These are phyloP conservation scores for Dysphania ambrosioides DNA, from an alignment of 148 eudicot species.

Conservation along the genomic window DNA sequence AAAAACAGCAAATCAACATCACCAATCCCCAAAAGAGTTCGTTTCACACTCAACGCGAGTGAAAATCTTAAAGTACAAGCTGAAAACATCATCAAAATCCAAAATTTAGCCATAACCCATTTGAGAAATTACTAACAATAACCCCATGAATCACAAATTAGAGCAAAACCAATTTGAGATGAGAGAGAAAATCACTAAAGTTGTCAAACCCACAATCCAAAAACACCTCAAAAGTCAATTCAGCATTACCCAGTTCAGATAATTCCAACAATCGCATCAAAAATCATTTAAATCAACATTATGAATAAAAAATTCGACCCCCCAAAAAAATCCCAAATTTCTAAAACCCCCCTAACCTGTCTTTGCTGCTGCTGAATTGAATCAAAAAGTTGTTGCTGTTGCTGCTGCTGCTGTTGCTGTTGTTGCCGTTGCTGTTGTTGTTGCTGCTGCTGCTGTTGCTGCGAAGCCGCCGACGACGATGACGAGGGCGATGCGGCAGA, in stretches of 20 bases:
- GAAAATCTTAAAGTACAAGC: background rate
- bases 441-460: slow-evolving; percentile 28
- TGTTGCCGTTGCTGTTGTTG: slow-evolving; percentile 25
- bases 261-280: background rate
- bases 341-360: slow-evolving; percentile 22
- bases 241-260: slow-evolving; percentile 10
- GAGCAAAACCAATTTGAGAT: slow-evolving; percentile 13
- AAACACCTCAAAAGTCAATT: slow-evolving; percentile 11
- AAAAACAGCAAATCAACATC: background rate
- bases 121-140: background rate
- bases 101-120: slow-evolving; percentile 3
- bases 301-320: too few relatives aligned
- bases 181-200: background rate
- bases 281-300: background rate
- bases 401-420: background rate
- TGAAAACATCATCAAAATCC: background rate
- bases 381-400: too few relatives aligned
- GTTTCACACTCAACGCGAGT: background rate
- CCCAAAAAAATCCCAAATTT: too few relatives aligned
- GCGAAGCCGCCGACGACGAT: slow-evolving; percentile 72
- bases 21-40: background rate
- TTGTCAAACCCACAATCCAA: too few relatives aligned
- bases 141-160: slow-evolving; percentile 5
- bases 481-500: slow-evolving; percentile 85
- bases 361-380: slow-evolving; percentile 36